These are phyloP conservation scores for Pseudonectria foliicola DNA, from an alignment of 2,329 filamentous ascomycete genomes.

Conservation along the genomic window DNA sequence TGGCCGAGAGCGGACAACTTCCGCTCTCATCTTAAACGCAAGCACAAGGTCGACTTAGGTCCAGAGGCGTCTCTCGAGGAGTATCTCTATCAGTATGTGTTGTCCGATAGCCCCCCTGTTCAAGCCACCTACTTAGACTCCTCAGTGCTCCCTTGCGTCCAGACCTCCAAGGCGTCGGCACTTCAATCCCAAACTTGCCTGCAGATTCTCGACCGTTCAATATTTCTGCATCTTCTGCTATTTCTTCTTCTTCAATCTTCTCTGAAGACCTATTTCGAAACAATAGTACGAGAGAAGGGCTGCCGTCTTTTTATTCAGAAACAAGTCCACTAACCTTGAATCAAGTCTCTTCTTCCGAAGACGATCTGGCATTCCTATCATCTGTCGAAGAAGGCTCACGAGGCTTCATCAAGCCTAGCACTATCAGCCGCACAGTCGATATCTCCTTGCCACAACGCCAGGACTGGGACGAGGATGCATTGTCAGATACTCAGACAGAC, in stretches of 20 bases:
- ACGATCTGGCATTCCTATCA: too few species aligned
- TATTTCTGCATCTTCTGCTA: constrained; percentile 9
- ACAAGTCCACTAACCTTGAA: constrained; percentile 1
- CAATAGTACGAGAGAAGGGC: background rate
- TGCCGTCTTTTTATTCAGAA: constrained; percentile 5
- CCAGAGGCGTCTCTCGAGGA: constrained; percentile 32
- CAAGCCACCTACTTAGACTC: constrained; percentile 1
- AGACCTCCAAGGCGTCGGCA: constrained; percentile 21
- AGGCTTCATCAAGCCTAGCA: too few species aligned
- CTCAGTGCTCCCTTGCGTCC: constrained; percentile 10
- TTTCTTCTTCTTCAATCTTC: constrained; percentile 2
- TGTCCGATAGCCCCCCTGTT: background rate
- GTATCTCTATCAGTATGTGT: constrained; percentile 23
- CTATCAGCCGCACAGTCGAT: too few species aligned
- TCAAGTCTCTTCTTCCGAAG: too few species aligned
- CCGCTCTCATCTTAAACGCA: constrained; percentile 64
- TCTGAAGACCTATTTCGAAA: constrained; percentile 1
- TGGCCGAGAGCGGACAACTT: constrained; percentile 88
- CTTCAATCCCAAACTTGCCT: constrained; percentile 16
- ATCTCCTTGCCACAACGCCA: too few species aligned
- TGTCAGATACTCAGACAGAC: too few species aligned
- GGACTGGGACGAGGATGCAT: too few species aligned
- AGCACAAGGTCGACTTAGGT: constrained; percentile 45
- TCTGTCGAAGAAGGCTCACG: too few species aligned
- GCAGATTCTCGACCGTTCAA: constrained; percentile 7